A percentile compares a stretch with the other conserved stretches of the same genome.
Evolutionary conservation across 208 protist genomes (phyloP).

Genomic region (Lotmaria passim): DNA sequence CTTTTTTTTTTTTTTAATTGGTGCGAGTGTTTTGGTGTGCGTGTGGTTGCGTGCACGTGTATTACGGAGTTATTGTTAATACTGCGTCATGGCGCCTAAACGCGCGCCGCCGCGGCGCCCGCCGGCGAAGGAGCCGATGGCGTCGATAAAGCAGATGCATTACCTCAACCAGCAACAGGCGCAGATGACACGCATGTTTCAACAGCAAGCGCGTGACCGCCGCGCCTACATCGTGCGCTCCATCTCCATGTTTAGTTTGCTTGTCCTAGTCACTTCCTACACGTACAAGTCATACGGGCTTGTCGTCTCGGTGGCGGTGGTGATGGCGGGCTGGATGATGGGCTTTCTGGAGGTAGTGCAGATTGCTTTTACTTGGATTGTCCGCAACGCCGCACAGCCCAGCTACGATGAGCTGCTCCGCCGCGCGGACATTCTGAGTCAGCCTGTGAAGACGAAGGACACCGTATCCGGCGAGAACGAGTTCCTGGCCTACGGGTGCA

Average conservation of each 20-base stretch:
- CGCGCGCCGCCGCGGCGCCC: conserved; percentile 24
- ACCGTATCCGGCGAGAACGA: conserved; percentile 73
- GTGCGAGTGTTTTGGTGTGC: not conserved
- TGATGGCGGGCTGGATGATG: conserved; percentile 25
- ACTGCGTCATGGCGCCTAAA: conserved; percentile 13
- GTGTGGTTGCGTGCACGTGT: not conserved
- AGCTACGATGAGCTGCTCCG: conserved; percentile 74
- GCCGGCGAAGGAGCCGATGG: conserved; percentile 27
- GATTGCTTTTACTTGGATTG: conserved; percentile 23
- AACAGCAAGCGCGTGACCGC: conserved; percentile 29
- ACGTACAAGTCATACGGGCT: conserved; percentile 28
- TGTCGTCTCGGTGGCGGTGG: conserved; percentile 19
- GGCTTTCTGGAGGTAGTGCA: conserved; percentile 26
- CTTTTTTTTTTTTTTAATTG: not conserved
- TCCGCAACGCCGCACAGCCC: conserved; percentile 22
- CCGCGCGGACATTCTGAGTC: conserved; percentile 85
- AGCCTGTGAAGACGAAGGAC: conserved; percentile 82
- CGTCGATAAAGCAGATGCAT: conserved; percentile 27
- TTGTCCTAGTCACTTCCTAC: conserved; percentile 18
- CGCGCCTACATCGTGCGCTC: conserved; percentile 20
- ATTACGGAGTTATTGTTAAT: not conserved
- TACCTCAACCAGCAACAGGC: conserved; percentile 31
- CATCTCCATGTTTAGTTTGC: conserved; percentile 14
- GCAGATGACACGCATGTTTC: conserved; percentile 30
- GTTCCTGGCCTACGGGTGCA: conserved; percentile 65